A percentile compares a stretch with the other conserved stretches of the same genome.
Evolutionary conservation across 2,329 filamentous ascomycete species (phyloP).

Genomic region (Cercospora sojina): DNA sequence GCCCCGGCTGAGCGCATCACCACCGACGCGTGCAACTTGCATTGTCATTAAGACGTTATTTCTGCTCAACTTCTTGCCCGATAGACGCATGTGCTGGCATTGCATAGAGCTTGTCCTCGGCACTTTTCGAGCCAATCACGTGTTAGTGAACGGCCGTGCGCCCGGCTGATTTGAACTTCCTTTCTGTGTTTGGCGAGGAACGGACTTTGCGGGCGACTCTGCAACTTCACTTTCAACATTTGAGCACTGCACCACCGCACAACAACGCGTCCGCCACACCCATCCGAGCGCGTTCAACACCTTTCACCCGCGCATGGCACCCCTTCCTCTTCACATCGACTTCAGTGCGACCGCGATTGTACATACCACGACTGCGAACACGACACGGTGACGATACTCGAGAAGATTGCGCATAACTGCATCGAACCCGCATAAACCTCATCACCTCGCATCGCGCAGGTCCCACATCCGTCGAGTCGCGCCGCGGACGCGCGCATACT

Average conservation of each 20-base stretch:
- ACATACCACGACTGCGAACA: constrained; percentile 14
- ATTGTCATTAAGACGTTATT: neutral
- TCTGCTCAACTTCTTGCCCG: neutral
- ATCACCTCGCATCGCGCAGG: constrained; percentile 10
- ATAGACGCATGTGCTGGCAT: constrained; percentile 1
- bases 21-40: neutral
- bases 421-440: constrained; percentile 9
- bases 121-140: constrained; percentile 1
- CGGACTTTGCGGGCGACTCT: constrained; percentile 8
- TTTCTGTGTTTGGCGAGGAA: constrained; percentile 1
- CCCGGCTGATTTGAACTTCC: neutral
- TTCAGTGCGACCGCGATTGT: constrained; percentile 22
- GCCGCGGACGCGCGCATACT: constrained; percentile 17
- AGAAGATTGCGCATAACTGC: constrained; percentile 11
- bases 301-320: constrained; percentile 21
- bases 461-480: constrained; percentile 6
- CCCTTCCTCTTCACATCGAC: constrained; percentile 11
- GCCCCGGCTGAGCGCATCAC: neutral
- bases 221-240: constrained; percentile 7
- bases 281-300: neutral
- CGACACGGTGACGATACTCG: constrained; percentile 19
- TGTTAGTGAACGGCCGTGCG: neutral
- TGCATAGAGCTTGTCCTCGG: neutral
- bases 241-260: neutral
- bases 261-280: constrained; percentile 1